Evolutionary conservation across 805 yeast species (phyloP), one percentile per base, ranked within the genome.

Genomic region (Schwanniomyces sp.): DNA sequence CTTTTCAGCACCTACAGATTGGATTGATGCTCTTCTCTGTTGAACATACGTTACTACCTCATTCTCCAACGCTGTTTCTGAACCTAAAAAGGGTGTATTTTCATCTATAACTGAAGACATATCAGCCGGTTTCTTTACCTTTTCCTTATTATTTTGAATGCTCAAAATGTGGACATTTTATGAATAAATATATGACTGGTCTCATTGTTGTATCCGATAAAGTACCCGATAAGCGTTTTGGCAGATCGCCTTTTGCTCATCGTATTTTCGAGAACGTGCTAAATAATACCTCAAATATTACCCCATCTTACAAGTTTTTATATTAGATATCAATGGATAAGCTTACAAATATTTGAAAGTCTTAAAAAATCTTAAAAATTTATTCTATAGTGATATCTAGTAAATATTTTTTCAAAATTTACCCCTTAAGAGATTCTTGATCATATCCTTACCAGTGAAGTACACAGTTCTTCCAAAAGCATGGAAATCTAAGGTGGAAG

Each of bases 391-490:
- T 4, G 24, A 21, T 21, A 21, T 21, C 24, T 21, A 21, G 11
- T 40, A 21, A 21, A 21, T 21, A 21, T 4, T 21, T 21, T 21
- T 14, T 55, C 70, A 89, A 55, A 91, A 80, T 69, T 92, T 92
- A 16, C 94, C 92, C 40, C 72, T 71, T 9, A 79, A 41, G 59
- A 89, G 69, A 67, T 90, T 85, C 60, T 73, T 77, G 41, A 74
- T 54, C 95, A 91, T 94, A 61, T 89, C 91, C 55, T 70, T 75
- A 21, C 80, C 99, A 11, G 97, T 90, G 52, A 86, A 76, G 53
- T 78, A 80, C 34, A 77, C 81, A 7, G 98, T 94, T 62, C 80
- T 79, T 50, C 64, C 69, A 50, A 92, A 75, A 24, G 96, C 82
- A 56, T 74, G 66, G 50, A 84, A 64, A 65, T 94, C 99, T 57